These are phyloP conservation scores for Pezicula radicicola DNA, from an alignment of 2,329 filamentous ascomycete species.

Conservation along the genomic window DNA sequence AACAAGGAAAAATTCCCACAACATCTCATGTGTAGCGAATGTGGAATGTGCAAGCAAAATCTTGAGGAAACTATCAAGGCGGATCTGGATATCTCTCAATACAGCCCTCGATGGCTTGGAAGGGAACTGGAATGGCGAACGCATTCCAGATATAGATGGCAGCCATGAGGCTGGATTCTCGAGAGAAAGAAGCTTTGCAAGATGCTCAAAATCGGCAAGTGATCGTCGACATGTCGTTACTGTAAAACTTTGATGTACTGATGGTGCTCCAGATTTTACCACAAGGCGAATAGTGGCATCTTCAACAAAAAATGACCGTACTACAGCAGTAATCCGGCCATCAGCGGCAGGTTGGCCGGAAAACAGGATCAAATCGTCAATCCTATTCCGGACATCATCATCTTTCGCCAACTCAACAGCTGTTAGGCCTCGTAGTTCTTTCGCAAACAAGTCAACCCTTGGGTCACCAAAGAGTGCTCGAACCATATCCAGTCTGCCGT, in stretches of 20 bases:
- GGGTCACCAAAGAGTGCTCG: constrained; percentile 83
- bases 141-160: constrained; percentile 71
- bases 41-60: constrained; percentile 86
- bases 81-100: constrained; percentile 81
- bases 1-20: constrained; percentile 98
- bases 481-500: constrained; percentile 91
- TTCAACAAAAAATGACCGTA: constrained; percentile 95
- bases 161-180: constrained; percentile 97
- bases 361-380: constrained; percentile 89
- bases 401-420: constrained; percentile 97
- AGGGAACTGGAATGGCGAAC: constrained; percentile 89
- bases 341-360: constrained; percentile 69
- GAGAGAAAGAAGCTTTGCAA: constrained; percentile 76
- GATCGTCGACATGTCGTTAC: constrained; percentile 92
- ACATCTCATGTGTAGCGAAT: constrained; percentile 92
- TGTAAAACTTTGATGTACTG: constrained; percentile 78
- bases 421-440: constrained; percentile 83
- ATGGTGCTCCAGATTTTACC: constrained; percentile 88
- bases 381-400: constrained; percentile 93
- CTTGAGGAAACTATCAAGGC: constrained; percentile 83
- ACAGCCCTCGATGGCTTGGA: constrained; percentile 87
- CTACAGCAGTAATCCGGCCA: constrained; percentile 84
- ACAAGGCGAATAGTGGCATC: constrained; percentile 91
- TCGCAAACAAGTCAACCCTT: constrained; percentile 79
- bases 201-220: constrained; percentile 84